Evolutionary conservation across 805 yeast species (phyloP), one percentile per base, ranked within the genome.

Genomic region (Helenozyma rhizophorensis): DNA sequence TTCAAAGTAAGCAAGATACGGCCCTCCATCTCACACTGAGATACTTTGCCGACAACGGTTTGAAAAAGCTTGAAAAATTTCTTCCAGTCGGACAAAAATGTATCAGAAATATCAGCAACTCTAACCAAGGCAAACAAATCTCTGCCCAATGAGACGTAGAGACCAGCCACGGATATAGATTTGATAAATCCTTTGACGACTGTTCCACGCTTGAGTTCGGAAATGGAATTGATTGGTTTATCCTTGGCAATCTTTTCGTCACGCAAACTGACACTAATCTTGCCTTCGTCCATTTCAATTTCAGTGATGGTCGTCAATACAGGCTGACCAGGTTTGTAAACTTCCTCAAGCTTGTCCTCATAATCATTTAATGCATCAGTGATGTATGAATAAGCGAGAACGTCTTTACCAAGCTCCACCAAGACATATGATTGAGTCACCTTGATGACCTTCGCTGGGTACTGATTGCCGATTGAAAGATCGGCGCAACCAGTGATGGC

Each of bases 31-130:
- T 73, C 74, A 37, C 83, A 71, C 28, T 76, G 68, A 8, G 81
- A 56, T 30, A 90, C 76, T 53, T 83, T 84, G 47, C 90, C 96
- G 29, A 68, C 51, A 8, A 90, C 87, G 10, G 73, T 63, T 61
- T 89, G 94, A 56, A 83, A 78, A 17, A 76, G 70, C 42, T 71
- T 70, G 71, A 72, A 86, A 42, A 69, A 74, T 42, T 78, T 78
- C 65, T 85, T 85, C 97, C 97, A 90, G 37, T 90, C 95, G 49
- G 81, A 83, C 52, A 87, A 62, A 48, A 65, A 85, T 1, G 82
- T 68, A 49, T 90, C 97, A 9, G 94, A 84, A 18, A 90, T 65
- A 53, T 89, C 89, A 26, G 82, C 60, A 30, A 87, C 78, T 50
- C 86, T 80, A 17, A 86, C 93, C 50, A 90, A 77, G 2, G 89